phyloP scores from a whole-genome alignment of 805 yeast genomes.

The Starmera quercuum region DNA sequence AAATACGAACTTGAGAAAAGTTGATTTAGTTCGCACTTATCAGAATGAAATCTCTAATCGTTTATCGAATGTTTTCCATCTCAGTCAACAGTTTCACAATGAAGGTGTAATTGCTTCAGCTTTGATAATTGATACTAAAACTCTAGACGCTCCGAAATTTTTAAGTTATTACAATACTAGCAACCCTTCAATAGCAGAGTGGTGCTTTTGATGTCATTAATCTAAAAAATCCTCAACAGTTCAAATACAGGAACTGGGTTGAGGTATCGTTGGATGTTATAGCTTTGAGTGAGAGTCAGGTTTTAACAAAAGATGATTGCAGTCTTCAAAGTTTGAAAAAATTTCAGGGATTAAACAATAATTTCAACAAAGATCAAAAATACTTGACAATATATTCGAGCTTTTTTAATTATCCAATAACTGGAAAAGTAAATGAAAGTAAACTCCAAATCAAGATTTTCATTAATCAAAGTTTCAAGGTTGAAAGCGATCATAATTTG shows the following conservation, averaged over 20 bases:
- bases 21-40: too few species aligned
- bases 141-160: slow-evolving; percentile 3
- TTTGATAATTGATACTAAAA: slow-evolving; percentile 9
- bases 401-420: slow-evolving; percentile 16
- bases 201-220: slow-evolving; percentile 23
- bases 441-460: slow-evolving; percentile 9
- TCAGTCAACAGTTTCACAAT: slow-evolving; percentile 6
- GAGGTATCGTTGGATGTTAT: slow-evolving; percentile 25
- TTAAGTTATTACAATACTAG: slow-evolving; percentile 9
- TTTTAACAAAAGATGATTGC: slow-evolving; percentile 17
- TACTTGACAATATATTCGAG: slow-evolving; percentile 13
- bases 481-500: slow-evolving; percentile 12
- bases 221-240: slow-evolving; percentile 21
- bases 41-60: neutral
- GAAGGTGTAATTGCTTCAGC: slow-evolving; percentile 5
- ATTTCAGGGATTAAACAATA: slow-evolving; percentile 9
- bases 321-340: neutral
- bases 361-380: slow-evolving; percentile 9
- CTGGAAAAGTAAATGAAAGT: slow-evolving; percentile 10
- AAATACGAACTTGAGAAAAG: too few species aligned
- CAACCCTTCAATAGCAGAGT: slow-evolving; percentile 16
- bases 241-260: slow-evolving; percentile 12
- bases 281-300: slow-evolving; percentile 23
- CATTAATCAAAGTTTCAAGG: slow-evolving; percentile 15
- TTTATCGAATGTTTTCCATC: slow-evolving; percentile 7